These are phyloP conservation scores for Limnanthes douglasii DNA, from an alignment of 345 rosid species.

Conservation along the genomic window DNA sequence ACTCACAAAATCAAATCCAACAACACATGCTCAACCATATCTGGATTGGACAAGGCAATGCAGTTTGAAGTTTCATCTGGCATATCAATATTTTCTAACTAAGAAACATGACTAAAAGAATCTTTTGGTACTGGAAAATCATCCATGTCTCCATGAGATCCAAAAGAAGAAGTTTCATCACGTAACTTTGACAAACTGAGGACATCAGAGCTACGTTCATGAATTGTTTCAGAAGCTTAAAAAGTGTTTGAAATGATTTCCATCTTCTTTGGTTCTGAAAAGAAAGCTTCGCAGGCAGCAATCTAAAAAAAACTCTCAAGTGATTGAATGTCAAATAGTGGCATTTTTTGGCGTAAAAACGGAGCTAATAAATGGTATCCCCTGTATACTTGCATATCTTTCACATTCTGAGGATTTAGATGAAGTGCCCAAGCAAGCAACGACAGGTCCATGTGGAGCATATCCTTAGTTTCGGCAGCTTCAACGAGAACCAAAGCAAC, in stretches of 20 bases:
- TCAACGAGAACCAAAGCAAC: constrained; percentile 87
- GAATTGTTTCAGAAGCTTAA: constrained; percentile 31
- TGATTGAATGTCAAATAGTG: constrained; percentile 86
- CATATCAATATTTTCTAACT: constrained; percentile 75
- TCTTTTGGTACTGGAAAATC: constrained; percentile 86
- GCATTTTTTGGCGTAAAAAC: constrained; percentile 80
- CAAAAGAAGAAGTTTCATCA: constrained; percentile 74
- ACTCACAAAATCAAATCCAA: constrained; percentile 99
- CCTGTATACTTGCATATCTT: constrained; percentile 91
- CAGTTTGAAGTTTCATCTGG: constrained; percentile 88
- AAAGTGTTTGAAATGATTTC: constrained; percentile 19
- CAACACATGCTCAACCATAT: constrained; percentile 99
- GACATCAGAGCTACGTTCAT: constrained; percentile 69
- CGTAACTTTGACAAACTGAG: constrained; percentile 62
- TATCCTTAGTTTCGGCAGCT: constrained; percentile 84
- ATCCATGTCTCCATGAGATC: constrained; percentile 93
- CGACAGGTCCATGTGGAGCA: constrained; percentile 94
- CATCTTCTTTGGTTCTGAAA: constrained; percentile 82
- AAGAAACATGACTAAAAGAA: constrained; percentile 84
- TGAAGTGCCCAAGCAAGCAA: constrained; percentile 89
- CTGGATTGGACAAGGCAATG: constrained; percentile 88
- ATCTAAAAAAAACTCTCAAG: constrained; percentile 93
- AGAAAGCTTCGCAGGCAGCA: constrained; percentile 99
- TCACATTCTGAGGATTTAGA: constrained; percentile 91
- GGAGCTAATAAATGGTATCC: constrained; percentile 96